Evolutionary conservation across 768 basidiomycete species (phyloP), one percentile per base, ranked within the genome.

Genomic region (Vararia minispora): DNA sequence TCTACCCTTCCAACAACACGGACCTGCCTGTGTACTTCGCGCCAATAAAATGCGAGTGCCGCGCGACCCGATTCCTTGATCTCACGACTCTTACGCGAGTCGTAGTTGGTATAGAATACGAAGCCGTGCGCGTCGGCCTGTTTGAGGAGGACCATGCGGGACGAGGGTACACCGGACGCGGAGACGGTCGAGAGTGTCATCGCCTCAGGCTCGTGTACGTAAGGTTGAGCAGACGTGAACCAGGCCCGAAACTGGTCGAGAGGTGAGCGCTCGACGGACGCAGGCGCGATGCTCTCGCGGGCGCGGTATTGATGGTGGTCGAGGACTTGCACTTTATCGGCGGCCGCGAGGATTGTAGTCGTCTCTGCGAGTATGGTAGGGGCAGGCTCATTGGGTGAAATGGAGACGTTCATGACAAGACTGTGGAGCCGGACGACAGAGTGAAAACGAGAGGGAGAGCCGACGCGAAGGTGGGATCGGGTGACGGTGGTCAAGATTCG

Each of bases 21-120:
- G 9, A 98, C 81, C 46, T 79, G 79, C 37, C 78, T 69, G 41
- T 78, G 73, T 10, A 89, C 65, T 56, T 91, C 89, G 36, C 74
- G 62, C 95, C 94, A 98, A 64, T 92, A 95, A 52, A 97, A 87
- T 8, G 79, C 78, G 14, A 94, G 63, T 1, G 86, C 77, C 4
- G 83, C 90, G 54, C 79, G 65, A 0, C 87, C 86, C 53, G 91
- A 91, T 27, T 63, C 69, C 5, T 59, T 41, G 21, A 98, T 69
- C 57, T 98, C 95, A 28, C 61, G 54, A 3, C 88, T 90, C 62
- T 98, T 99, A 47, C 92, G 76, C 9, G 90, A 94, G 28, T 77
- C 73, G 64, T 98, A 98, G 62, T 99, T 99, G 23, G 94, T 98
- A 70, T 74, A 99, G 64, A 97, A 95, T 41, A 94, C 74, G 64